Percentiles rank a stretch among this genome's conserved stretches.
Evolutionary conservation across 331 rosid genomes (phyloP).

Genomic region (Ulmus americana): DNA sequence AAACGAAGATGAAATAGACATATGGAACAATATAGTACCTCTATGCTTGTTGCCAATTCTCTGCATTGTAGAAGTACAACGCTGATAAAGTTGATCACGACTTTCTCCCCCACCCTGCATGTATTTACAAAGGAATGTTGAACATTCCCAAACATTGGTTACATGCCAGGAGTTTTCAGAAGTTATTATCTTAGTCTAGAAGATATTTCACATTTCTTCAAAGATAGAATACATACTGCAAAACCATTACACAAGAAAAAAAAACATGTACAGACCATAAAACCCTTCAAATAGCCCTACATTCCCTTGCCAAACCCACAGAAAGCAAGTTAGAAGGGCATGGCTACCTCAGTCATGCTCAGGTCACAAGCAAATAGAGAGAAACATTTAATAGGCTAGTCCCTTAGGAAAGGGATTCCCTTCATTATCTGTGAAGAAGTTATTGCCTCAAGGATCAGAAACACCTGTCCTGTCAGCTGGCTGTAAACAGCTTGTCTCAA

Average conservation of each 20-base stretch:
- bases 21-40: conserved; percentile 36
- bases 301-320: not conserved
- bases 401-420: not conserved
- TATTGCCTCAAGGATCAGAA: no score
- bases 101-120: conserved; percentile 96
- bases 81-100: conserved; percentile 60
- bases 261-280: not conserved
- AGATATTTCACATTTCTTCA: not conserved
- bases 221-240: not conserved
- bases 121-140: conserved; percentile 13
- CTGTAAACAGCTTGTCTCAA: not conserved
- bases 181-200: not conserved
- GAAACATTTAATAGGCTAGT: not conserved
- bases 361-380: not conserved
- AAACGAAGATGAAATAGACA: conserved; percentile 1
- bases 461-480: not conserved
- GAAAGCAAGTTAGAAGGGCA: not conserved
- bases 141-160: conserved; percentile 10
- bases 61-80: conserved; percentile 58
- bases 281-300: not conserved
- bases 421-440: not conserved
- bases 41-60: conserved; percentile 58
- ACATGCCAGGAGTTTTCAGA: not conserved
- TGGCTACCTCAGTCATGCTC: not conserved
- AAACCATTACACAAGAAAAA: not conserved